Percentiles rank a stretch among this genome's conserved stretches.
phyloP scores from a whole-genome alignment of 2,329 filamentous ascomycete species.

The Geosmithia flava region DNA sequence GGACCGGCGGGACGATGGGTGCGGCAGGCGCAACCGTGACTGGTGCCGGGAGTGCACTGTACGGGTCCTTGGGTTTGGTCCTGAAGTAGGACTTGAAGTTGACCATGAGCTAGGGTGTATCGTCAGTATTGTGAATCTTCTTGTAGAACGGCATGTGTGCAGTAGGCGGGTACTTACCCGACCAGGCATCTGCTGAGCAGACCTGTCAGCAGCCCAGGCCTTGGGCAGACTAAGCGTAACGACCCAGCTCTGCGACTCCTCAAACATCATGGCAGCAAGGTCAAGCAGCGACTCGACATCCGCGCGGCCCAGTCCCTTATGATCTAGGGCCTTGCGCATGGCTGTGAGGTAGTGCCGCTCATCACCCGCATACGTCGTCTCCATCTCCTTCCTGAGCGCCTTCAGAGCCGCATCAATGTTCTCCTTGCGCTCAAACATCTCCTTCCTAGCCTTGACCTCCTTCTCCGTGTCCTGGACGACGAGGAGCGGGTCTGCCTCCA shows the following conservation, averaged over 20 bases:
- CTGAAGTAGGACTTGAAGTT: slow-evolving; percentile 25
- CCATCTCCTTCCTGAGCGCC: slow-evolving; percentile 29
- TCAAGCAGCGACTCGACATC: slow-evolving; percentile 29
- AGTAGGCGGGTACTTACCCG: slow-evolving; percentile 14
- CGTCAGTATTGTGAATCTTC: slow-evolving; percentile 5
- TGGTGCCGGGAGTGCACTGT: slow-evolving; percentile 8
- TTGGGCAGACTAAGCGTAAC: slow-evolving; percentile 27
- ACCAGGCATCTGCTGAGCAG: slow-evolving; percentile 19
- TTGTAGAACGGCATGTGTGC: neutral
- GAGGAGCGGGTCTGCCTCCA: slow-evolving; percentile 24
- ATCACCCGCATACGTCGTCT: slow-evolving; percentile 24
- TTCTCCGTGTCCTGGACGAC: slow-evolving; percentile 28
- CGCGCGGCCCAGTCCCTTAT: slow-evolving; percentile 22
- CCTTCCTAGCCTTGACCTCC: slow-evolving; percentile 44
- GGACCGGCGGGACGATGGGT: neutral
- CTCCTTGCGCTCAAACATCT: slow-evolving; percentile 52
- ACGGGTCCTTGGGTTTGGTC: slow-evolving; percentile 17
- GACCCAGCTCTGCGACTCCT: slow-evolving; percentile 28
- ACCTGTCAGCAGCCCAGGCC: slow-evolving; percentile 24
- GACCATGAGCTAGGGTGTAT: slow-evolving; percentile 18
- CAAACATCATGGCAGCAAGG: slow-evolving; percentile 33
- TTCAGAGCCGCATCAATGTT: slow-evolving; percentile 45
- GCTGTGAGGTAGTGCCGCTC: slow-evolving; percentile 26
- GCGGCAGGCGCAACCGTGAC: neutral
- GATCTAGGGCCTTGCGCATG: slow-evolving; percentile 29